Conservation (phyloP, 2,329 filamentous ascomycete genomes). For the Exophiala sp. region DNA sequence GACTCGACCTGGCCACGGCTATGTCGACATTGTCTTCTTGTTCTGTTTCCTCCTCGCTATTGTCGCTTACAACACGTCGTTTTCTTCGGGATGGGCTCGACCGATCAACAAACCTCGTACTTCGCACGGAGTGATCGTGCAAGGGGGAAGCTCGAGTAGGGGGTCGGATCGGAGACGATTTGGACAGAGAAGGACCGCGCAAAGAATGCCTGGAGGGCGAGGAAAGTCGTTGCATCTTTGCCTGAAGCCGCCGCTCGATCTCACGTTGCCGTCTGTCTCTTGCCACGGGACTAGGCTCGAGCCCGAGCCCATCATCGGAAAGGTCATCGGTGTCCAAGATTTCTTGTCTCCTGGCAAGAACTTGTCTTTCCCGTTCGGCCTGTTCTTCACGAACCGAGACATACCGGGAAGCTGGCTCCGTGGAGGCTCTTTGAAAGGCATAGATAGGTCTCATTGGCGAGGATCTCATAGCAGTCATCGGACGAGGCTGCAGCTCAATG, state of each 20-base stretch:
- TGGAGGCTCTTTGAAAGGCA: constrained; percentile 35
- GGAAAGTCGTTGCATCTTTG: constrained; percentile 8
- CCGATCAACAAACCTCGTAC: neutral
- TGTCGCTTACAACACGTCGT: constrained; percentile 17
- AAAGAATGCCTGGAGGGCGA: constrained; percentile 9
- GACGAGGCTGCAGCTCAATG: constrained; percentile 41
- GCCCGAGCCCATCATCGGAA: constrained; percentile 25
- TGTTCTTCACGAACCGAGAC: constrained; percentile 48
- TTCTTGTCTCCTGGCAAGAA: constrained; percentile 32
- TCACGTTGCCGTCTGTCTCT: constrained; percentile 11
- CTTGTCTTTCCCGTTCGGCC: constrained; percentile 36
- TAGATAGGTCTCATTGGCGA: constrained; percentile 40
- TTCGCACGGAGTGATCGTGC: neutral
- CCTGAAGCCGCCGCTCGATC: constrained; percentile 9
- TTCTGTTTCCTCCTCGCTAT: constrained; percentile 47
- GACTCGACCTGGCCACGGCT: constrained; percentile 31
- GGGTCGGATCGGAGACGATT: constrained; percentile 16
- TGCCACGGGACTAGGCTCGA: constrained; percentile 2
- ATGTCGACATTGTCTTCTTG: constrained; percentile 40
- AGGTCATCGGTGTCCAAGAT: constrained; percentile 33
- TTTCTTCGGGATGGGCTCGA: neutral
- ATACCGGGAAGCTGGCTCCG: constrained; percentile 43
- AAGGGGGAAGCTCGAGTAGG: neutral
- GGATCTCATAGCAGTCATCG: constrained; percentile 31
- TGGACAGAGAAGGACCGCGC: constrained; percentile 6